phyloP scores from a whole-genome alignment of 1,284 basidiomycete species.

The Rhodotorula glutinis region DNA sequence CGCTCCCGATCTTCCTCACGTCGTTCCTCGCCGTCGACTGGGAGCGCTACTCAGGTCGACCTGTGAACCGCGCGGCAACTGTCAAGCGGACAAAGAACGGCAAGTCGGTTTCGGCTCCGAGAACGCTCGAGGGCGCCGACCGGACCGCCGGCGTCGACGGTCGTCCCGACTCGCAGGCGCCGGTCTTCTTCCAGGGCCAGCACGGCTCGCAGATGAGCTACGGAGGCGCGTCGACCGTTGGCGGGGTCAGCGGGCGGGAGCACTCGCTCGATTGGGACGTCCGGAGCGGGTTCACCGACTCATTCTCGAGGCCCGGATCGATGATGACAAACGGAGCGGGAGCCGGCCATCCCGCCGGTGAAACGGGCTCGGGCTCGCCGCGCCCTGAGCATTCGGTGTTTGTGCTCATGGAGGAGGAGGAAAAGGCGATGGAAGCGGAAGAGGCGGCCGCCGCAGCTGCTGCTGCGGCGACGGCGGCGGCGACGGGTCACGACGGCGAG shows the following conservation, averaged over 20 bases:
- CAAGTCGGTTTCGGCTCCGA: not conserved
- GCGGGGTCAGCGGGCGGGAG: not conserved
- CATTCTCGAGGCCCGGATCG: not conserved
- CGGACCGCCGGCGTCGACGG: not conserved
- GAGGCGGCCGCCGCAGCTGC: not conserved
- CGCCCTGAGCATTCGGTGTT: slow-evolving; percentile 14
- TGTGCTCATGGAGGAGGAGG: slow-evolving; percentile 21
- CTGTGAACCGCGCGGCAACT: slow-evolving; percentile 27
- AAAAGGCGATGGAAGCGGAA: not conserved
- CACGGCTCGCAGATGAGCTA: slow-evolving; percentile 4
- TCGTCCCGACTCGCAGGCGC: not conserved
- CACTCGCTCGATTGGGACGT: slow-evolving; percentile 18
- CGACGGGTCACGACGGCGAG: not conserved
- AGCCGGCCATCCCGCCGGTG: no score
- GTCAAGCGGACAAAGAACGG: slow-evolving; percentile 11
- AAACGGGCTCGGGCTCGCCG: not conserved
- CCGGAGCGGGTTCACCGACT: slow-evolving; percentile 3
- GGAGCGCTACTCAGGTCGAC: slow-evolving; percentile 31
- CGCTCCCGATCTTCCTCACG: slow-evolving; percentile 21
- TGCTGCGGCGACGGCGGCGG: not conserved
- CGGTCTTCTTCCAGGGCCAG: not conserved
- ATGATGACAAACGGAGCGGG: not conserved
- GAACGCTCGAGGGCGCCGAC: slow-evolving; percentile 6
- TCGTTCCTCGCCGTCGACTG: slow-evolving; percentile 36
- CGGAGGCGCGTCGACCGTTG: not conserved